Base-by-base conservation (phyloP, 2,329 filamentous ascomycete species). In the Colletotrichum tanaceti region DNA sequence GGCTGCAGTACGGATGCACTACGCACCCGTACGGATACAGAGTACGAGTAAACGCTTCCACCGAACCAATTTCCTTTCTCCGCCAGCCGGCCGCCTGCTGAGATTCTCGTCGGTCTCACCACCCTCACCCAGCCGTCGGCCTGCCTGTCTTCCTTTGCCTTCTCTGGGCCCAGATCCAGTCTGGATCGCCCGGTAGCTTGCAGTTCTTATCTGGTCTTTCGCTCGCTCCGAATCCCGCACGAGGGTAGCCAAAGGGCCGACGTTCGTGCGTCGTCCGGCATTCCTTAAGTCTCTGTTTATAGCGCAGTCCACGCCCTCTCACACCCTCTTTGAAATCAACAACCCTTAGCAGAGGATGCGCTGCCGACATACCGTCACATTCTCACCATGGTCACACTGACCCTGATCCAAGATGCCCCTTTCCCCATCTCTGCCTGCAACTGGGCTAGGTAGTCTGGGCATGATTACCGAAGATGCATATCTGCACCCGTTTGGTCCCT, bases 381-480 rank as follows among this genome's bases (percentile, higher is more conserved):
- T 22, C 32, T 35, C 10, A 38, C 41, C 41, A 47, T 50, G 52
- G 32, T 18, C 20, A 22, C 44, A n/a, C 46, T 39, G 46, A 50
- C 16, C 20, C 55, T 18, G 43, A 47, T 13, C 20, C 57, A 49
- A 32, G 6, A 24, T 41, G 28, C 4, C 47, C 28, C 46, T 49
- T 35, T 35, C 32, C 9, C 16, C 46, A 52, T 47, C 18, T 28
- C 58, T 32, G 22, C 16, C 20, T 60, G 46, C 32, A n/a, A 44
- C n/a, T 11, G 2, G n/a, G 14, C 18, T 28, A 22, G 22, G 20
- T 28, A 22, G 35, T 16, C 5, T 60, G 35, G 44, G 44, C 41
- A 3, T 55, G 59, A 63, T 55, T 46, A 39, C 41, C 50, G 28
- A 57, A 38, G 28, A 39, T 41, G 43, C 53, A 50, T 43, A 24